Percentiles rank a stretch among this genome's conserved stretches.
Evolutionary conservation across 768 basidiomycete species (phyloP).

Genomic region (Suillus subaureus): DNA sequence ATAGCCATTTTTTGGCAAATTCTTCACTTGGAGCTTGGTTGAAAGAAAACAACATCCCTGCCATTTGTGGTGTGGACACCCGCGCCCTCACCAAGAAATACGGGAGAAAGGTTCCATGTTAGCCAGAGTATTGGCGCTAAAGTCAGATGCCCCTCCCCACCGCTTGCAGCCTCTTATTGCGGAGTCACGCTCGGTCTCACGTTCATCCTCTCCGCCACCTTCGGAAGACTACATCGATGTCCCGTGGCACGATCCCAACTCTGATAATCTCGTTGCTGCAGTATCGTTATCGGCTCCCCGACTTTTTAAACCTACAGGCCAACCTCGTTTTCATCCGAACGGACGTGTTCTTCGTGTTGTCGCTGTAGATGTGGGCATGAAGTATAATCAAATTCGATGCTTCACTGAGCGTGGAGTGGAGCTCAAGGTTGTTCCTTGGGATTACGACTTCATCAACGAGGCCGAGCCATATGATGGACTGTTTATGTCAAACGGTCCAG

Average conservation of each 20-base stretch:
- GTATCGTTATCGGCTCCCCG: conserved; percentile 78
- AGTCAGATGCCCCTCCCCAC: conserved; percentile 45
- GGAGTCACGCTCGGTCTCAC: conserved; percentile 44
- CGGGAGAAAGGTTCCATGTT: conserved; percentile 94
- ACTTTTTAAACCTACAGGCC: conserved; percentile 61
- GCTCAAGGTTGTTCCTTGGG: conserved; percentile 97
- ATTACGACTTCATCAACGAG: conserved; percentile 87
- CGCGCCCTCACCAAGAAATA: conserved; percentile 96
- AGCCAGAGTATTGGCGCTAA: conserved; percentile 76
- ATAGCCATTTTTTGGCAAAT: conserved; percentile 90
- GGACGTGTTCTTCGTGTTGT: conserved; percentile 83
- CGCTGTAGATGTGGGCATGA: conserved; percentile 99
- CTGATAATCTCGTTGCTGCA: conserved; percentile 84
- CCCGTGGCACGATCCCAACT: conserved; percentile 87
- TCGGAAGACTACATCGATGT: conserved; percentile 90
- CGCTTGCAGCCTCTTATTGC: conserved; percentile 37
- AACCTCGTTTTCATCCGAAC: conserved; percentile 69
- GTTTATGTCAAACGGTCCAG: conserved; percentile 97
- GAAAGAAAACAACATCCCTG: conserved; percentile 92
- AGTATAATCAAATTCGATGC: conserved; percentile 98
- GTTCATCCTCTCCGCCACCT: conserved; percentile 55
- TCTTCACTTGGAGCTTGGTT: conserved; percentile 92
- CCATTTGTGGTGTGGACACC: conserved; percentile 95
- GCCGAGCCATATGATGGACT: conserved; percentile 87
- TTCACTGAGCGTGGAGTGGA: conserved; percentile 91